phyloP scores from a whole-genome alignment of 2,329 filamentous ascomycete genomes.

The Cylindrodendrum hubeiense region DNA sequence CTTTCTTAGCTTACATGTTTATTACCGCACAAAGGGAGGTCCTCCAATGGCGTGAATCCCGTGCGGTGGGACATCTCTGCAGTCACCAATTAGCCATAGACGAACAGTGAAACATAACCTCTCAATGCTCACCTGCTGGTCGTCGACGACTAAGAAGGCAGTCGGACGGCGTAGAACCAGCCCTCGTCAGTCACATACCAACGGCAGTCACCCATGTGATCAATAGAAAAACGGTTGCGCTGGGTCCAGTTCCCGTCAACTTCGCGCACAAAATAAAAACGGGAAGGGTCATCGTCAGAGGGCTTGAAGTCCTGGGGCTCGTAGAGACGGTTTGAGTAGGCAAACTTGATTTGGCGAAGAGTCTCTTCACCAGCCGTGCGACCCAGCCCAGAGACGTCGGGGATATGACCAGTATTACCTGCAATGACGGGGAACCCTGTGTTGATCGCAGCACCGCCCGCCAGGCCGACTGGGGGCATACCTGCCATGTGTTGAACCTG shows the following conservation, averaged over 20 bases:
- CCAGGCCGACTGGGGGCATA: slow-evolving; percentile 42
- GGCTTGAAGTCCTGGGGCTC: slow-evolving; percentile 74
- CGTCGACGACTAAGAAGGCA: slow-evolving; percentile 52
- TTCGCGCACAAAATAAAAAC: slow-evolving; percentile 73
- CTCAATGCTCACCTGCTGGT: slow-evolving; percentile 25
- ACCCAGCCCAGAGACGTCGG: slow-evolving; percentile 66
- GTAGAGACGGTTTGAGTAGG: slow-evolving; percentile 62
- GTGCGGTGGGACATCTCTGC: slow-evolving; percentile 8
- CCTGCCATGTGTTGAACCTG: slow-evolving; percentile 43
- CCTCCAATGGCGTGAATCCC: not conserved
- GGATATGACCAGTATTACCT: slow-evolving; percentile 56
- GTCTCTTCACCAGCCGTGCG: slow-evolving; percentile 62
- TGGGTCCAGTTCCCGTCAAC: slow-evolving; percentile 71
- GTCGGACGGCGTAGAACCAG: slow-evolving; percentile 71
- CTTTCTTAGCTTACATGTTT: not conserved
- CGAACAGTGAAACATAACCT: not conserved
- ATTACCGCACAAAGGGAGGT: not conserved
- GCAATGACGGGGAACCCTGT: slow-evolving; percentile 51
- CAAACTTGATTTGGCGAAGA: slow-evolving; percentile 61
- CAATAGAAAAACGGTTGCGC: slow-evolving; percentile 70
- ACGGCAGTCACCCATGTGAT: slow-evolving; percentile 66
- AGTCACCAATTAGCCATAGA: slow-evolving; percentile 16
- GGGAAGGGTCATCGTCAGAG: slow-evolving; percentile 68
- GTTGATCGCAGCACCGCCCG: slow-evolving; percentile 37
- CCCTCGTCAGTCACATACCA: slow-evolving; percentile 72